These are phyloP conservation scores for Penicillium sp. DNA, from an alignment of 2,329 filamentous ascomycete genomes.

Conservation along the genomic window DNA sequence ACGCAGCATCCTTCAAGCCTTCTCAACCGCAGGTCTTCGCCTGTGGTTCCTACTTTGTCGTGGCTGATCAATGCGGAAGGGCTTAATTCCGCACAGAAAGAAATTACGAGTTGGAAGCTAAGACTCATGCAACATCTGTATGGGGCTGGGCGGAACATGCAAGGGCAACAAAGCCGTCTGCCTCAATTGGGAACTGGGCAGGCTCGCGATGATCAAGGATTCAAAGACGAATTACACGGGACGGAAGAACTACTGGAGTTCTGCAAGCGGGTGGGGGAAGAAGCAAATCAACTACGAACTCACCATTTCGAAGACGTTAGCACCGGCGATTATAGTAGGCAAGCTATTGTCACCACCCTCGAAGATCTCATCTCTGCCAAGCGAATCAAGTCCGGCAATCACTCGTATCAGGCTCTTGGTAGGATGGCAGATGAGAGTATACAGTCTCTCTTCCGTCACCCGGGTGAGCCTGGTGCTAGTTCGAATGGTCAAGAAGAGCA, in stretches of 20 bases:
- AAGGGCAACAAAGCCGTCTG: not conserved
- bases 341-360: constrained; percentile 30
- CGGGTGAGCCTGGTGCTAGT: not conserved
- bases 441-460: constrained; percentile 1
- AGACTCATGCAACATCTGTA: constrained; percentile 2
- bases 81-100: constrained; percentile 3
- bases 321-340: constrained; percentile 25
- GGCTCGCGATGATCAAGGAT: not conserved
- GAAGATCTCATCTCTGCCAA: constrained; percentile 32
- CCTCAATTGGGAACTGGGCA: not conserved
- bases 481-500: not conserved
- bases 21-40: not conserved
- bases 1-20: not conserved
- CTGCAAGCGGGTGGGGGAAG: constrained; percentile 8
- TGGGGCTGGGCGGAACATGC: constrained; percentile 2
- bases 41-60: not conserved
- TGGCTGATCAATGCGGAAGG: constrained; percentile 6
- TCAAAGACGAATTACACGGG: constrained; percentile 4
- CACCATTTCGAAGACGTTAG: constrained; percentile 27
- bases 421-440: constrained; percentile 30
- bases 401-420: constrained; percentile 29
- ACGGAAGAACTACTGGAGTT: constrained; percentile 4
- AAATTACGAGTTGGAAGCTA: constrained; percentile 3
- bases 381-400: constrained; percentile 31
- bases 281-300: constrained; percentile 5